Percentiles rank a stretch among this genome's conserved stretches.
These are phyloP conservation scores for Gymnopilus dilepis DNA, from an alignment of 768 basidiomycete species.

Conservation along the genomic window DNA sequence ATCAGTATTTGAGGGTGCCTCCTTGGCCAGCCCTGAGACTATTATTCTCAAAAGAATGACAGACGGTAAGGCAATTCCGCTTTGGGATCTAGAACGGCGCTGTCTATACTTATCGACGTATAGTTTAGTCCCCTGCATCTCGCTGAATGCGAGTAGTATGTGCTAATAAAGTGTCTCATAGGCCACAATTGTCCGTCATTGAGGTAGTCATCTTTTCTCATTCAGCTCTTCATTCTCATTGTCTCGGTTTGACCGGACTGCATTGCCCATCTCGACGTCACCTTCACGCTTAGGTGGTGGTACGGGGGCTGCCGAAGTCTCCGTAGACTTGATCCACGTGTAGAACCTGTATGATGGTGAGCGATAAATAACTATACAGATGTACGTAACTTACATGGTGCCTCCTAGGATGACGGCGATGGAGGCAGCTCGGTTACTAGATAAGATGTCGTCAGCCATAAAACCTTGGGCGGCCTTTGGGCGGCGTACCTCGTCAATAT, in stretches of 20 bases:
- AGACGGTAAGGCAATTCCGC: background rate
- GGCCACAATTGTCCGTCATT: background rate
- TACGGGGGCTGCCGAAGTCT: slow-evolving; percentile 17
- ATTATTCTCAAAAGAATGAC: background rate
- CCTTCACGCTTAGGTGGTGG: slow-evolving; percentile 17
- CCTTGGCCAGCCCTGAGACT: background rate
- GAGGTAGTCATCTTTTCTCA: slow-evolving; percentile 5
- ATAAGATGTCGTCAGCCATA: slow-evolving; percentile 8
- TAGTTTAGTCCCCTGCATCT: background rate
- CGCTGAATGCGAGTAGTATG: no score
- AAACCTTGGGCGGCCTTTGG: background rate
- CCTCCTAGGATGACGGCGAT: slow-evolving; percentile 72
- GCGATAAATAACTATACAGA: background rate
- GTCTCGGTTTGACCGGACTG: background rate
- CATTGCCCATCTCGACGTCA: slow-evolving; percentile 28
- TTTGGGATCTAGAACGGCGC: background rate
- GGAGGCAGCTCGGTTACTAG: slow-evolving; percentile 65
- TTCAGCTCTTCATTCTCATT: background rate
- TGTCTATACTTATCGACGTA: background rate
- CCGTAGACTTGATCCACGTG: slow-evolving; percentile 53
- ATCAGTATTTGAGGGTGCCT: background rate
- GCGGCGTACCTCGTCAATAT: slow-evolving; percentile 68
- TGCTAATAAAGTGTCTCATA: background rate
- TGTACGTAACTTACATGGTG: slow-evolving; percentile 55
- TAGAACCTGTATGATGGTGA: slow-evolving; percentile 47